Conservation (phyloP, 1,139 yeast genomes). For the Spencermartinsiella ligniputridi region DNA sequence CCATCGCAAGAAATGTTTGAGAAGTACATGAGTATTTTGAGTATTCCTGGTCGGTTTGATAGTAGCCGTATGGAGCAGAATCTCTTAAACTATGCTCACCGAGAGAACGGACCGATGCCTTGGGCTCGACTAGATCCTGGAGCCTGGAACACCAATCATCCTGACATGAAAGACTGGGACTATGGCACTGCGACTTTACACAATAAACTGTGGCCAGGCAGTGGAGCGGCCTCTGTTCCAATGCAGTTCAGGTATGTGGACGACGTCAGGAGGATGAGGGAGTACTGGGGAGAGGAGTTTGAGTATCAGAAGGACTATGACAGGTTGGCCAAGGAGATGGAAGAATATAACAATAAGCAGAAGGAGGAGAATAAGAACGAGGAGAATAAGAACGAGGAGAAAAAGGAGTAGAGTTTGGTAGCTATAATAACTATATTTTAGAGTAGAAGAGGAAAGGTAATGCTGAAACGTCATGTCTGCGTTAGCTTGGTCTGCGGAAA, state of each 20-base stretch:
- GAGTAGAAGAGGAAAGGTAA: too few species aligned
- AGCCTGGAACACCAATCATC: constrained; percentile 17
- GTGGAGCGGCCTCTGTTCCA: neutral
- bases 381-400: neutral
- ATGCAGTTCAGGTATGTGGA: neutral
- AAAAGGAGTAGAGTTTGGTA: too few species aligned
- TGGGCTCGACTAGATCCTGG: constrained; percentile 14
- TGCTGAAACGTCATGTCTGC: too few species aligned
- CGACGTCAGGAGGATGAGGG: neutral
- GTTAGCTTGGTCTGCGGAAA: too few species aligned
- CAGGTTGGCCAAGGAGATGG: neutral
- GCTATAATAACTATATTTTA: too few species aligned
- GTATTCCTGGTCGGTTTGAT: constrained; percentile 7
- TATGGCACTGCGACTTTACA: constrained; percentile 15
- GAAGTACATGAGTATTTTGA: constrained; percentile 9
- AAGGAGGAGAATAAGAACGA: neutral
- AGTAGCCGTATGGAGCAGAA: constrained; percentile 14
- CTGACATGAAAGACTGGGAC: constrained; percentile 10
- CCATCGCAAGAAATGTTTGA: constrained; percentile 9
- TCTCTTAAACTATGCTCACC: constrained; percentile 13
- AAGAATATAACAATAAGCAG: neutral
- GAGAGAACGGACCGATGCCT: constrained; percentile 13
- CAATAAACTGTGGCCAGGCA: constrained; percentile 10
- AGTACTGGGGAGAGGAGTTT: neutral
- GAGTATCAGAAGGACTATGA: constrained; percentile 1